Base-by-base conservation (phyloP, 2,329 filamentous ascomycete species). In the Monosporascus sp. region DNA sequence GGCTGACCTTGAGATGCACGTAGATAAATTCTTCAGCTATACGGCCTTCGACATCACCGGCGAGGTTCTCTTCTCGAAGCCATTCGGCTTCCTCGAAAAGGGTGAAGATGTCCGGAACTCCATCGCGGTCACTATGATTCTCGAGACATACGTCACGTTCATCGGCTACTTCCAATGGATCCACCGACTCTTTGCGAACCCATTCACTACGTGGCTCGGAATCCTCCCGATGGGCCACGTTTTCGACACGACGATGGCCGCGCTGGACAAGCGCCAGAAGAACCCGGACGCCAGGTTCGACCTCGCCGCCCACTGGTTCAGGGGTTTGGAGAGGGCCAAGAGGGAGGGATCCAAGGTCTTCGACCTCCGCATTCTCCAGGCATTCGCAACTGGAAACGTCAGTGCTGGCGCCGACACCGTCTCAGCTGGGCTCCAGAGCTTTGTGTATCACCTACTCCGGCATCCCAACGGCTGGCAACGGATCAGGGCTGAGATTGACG, bases 31-130 rank as follows among this genome's bases (percentile, higher is more conserved):
- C 50, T 61, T 65, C 53, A 59, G 59, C 20, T 65, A 54, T 38
- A 62, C 62, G 22, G 61, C 68, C 9, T 70, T 64, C 49, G 67
- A 70, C 54, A 57, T 68, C 25, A 55, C 65, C 20, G 67, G 67
- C 18, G 65, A 69, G 46, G 54, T 70, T n/a, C 57, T 65, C 24
- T 69, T 67, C 54, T 62, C 61, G 9, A 59, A 60, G 48, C 50
- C 55, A 9, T 64, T 69, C 41, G 63, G 64, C 36, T 68, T 66
- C 55, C 48, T 68, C 20, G 56, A 63, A 27, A 51, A 60, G 14
- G 67, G 60, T 1, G 54, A 52, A n/a, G 64, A 68, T 50, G 58
- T 67, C 15, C 55, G 54, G 37, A 55, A 56, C n/a, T 58, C 64
- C 15, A 65, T 68, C 3, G 31, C 41, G 7, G 56, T 51, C 31